Evolutionary conservation across 805 yeast genomes (phyloP), one percentile per base, ranked within the genome.

Genomic region (Ogataea nitratoaversa): DNA sequence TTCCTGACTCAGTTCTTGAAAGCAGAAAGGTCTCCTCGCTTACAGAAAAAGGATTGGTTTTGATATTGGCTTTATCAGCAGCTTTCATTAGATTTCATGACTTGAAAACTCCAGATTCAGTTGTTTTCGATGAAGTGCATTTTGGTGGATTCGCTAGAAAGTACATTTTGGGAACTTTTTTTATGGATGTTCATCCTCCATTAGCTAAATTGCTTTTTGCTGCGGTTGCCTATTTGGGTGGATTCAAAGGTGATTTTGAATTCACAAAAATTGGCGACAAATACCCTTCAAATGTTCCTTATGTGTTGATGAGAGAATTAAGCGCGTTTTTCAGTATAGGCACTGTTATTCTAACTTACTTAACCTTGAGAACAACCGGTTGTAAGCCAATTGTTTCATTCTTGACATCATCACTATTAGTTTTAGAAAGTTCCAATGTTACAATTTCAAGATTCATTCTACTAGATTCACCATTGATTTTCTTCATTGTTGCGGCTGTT

Each of bases 101-200:
- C 39, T 67, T 93, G 43, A 67, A 74, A 20, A 57, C 66, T 46
- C 99, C 99, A 30, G 65, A 79, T 53, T 78, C 90, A 22, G 98
- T 93, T 34, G 98, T 93, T 20, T 93, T 93, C 54, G 99, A 93
- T 65, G 99, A 91, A 65, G 98, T 91, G 38, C 99, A 93, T 63
- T 93, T 93, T 55, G 99, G 99, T 41, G 95, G 95, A n/a, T 93
- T 91, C 66, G 95, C 99, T 16, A 74, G 83, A 46, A 86, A 91
- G 66, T 93, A 90, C 68, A 80, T 84, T 42, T 64, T 70, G 44
- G 86, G 89, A 31, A 66, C 65, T 14, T 85, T 72, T 59, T 85
- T 85, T 66, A 80, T 85, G 84, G 95, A 85, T 64, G 93, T 85
- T 41, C 95, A 85, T 60, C 95, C 95, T 25, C 95, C 95, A 3